A percentile compares a stretch with the other conserved stretches of the same genome.
These are phyloP conservation scores for Erythrobasidium yunnanense DNA, from an alignment of 768 basidiomycete species.

Conservation along the genomic window DNA sequence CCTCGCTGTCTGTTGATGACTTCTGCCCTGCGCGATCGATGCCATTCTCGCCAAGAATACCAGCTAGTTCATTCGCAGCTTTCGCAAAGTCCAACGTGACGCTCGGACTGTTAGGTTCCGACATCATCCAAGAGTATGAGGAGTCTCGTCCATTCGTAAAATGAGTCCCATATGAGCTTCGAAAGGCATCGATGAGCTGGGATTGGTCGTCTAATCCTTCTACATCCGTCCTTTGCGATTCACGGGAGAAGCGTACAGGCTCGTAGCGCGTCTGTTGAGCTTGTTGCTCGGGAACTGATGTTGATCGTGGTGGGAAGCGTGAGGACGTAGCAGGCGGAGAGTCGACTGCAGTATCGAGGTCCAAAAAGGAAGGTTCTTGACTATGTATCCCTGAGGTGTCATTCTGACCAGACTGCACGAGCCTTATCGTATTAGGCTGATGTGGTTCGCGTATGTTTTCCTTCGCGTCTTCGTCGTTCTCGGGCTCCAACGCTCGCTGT, in stretches of 20 bases:
- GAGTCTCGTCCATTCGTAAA: slow-evolving; percentile 18
- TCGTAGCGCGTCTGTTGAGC: neutral
- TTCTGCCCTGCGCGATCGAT: neutral
- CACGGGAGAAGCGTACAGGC: slow-evolving; percentile 1
- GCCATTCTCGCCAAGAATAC: neutral
- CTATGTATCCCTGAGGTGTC: too few species aligned
- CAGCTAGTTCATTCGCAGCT: neutral
- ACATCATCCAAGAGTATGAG: slow-evolving; percentile 20
- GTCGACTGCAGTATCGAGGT: too few species aligned
- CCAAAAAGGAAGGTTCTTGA: too few species aligned
- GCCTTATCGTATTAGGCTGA: too few species aligned
- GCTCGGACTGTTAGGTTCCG: slow-evolving; percentile 3
- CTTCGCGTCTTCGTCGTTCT: neutral
- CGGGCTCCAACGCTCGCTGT: neutral
- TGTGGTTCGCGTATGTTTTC: neutral
- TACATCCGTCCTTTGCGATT: neutral
- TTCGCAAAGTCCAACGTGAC: slow-evolving; percentile 10
- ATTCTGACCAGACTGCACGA: too few species aligned
- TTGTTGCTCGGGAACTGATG: neutral
- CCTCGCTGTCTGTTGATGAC: too few species aligned
- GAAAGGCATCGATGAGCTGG: slow-evolving; percentile 17
- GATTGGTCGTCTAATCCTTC: neutral
- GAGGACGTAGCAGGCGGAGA: too few species aligned
- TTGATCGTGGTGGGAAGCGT: neutral
- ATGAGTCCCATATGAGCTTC: neutral